Conservation (phyloP, 2,329 filamentous ascomycete species). For the Cordyceps cicadae region DNA sequence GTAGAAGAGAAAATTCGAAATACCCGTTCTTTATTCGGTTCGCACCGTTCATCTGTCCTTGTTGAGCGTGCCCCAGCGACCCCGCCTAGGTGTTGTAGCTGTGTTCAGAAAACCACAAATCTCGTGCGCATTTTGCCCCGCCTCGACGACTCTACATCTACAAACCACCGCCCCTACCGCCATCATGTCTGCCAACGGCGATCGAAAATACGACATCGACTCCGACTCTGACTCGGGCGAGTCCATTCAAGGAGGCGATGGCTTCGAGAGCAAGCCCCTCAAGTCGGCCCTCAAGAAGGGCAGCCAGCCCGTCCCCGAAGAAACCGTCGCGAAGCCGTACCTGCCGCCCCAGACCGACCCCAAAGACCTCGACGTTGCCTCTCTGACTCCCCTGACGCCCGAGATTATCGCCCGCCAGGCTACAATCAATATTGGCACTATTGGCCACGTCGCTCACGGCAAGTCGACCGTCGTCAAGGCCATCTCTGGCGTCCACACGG, state of each 20-base stretch:
- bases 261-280: conserved; percentile 55
- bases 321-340: conserved; percentile 43
- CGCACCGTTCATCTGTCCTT: neutral
- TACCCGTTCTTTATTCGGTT: neutral
- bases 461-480: conserved; percentile 99
- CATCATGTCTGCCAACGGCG: conserved; percentile 49
- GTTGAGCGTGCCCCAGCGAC: conserved; percentile 1
- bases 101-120: conserved; percentile 6
- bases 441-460: conserved; percentile 97
- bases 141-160: conserved; percentile 9
- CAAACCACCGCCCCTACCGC: conserved; percentile 14
- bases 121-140: conserved; percentile 14
- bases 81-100: conserved; percentile 6
- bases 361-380: conserved; percentile 73
- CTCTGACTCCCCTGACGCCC: conserved; percentile 75
- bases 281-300: conserved; percentile 84
- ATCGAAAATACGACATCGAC: conserved; percentile 61
- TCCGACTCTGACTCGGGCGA: conserved; percentile 62
- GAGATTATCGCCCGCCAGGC: conserved; percentile 98
- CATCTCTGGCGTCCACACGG: conserved; percentile 97
- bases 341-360: conserved; percentile 88
- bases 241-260: conserved; percentile 53
- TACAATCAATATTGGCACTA: conserved; percentile 98
- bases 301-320: conserved; percentile 44
- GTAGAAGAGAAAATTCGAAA: neutral